Base-by-base conservation (phyloP, 2,329 filamentous ascomycete species). In the Alternaria sp. region DNA sequence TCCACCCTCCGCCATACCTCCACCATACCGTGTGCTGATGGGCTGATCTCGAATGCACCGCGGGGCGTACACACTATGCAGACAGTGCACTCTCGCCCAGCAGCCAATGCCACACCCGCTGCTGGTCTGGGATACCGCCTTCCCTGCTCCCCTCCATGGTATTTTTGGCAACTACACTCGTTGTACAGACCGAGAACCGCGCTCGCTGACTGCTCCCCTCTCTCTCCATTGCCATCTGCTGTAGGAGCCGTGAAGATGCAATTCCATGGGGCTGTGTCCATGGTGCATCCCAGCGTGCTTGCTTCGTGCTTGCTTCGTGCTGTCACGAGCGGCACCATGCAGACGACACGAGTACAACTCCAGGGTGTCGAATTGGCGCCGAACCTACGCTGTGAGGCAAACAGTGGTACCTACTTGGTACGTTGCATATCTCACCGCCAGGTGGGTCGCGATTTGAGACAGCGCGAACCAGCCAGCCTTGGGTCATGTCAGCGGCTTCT, bases 21-120 rank as follows among this genome's bases (percentile, higher is more conserved):
- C 17, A 17, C 28, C 42, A 46, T 4, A 28, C 21, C 41, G 31
- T 29, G 42, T 29, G 42, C 49, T 40, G 53, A 54, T 55, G 51
- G 39, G 49, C 58, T 56, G 52, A 62, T 62, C 44, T 55, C 54
- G 54, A 42, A 53, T 48, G 40, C 58, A 57, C 54, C 40, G 41
- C 61, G 49, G 60, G 57, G 54, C 42, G 56, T 54, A 62, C 54
- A 56, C 33, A 50, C 56, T 55, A 58, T 62, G 60, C 51, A 55
- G 17, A 39, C 36, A 39, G 36, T 53, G 60, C 61, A 58, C 37
- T 46, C 62, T 62, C 60, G 59, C 60, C 60, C 37, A 17, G 37
- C 10, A 39, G 37, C 37, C 37, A 39, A 23, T 39, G 17, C 37
- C 17, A 39, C 37, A 39, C 37, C 10, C 17, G 17, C 37, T 39